A percentile compares a stretch with the other conserved stretches of the same genome.
These are phyloP conservation scores for Lecanoromycetidae sp. DNA, from an alignment of 2,329 filamentous ascomycete genomes.

Conservation along the genomic window DNA sequence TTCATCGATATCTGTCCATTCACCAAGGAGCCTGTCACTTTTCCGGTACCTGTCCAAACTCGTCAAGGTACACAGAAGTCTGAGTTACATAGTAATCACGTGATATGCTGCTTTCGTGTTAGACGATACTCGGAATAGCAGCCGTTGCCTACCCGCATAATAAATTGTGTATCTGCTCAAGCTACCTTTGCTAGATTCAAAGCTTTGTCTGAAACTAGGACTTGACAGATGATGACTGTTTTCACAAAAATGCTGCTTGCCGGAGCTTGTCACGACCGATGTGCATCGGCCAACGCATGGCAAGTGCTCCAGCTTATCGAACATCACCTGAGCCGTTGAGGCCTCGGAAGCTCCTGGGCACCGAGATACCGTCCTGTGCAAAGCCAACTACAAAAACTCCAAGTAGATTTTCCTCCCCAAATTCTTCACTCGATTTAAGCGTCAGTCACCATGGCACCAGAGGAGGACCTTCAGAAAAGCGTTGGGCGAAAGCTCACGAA, in stretches of 20 bases:
- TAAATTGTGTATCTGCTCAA: too few relatives aligned
- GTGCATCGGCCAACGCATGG: constrained; percentile 6
- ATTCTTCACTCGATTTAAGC: background rate
- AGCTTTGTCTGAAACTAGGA: background rate
- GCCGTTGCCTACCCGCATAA: too few relatives aligned
- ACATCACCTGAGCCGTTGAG: constrained; percentile 13
- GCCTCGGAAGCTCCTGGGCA: background rate
- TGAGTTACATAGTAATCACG: too few relatives aligned
- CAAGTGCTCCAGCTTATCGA: constrained; percentile 9
- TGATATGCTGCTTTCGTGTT: too few relatives aligned
- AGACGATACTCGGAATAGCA: too few relatives aligned
- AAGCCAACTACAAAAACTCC: background rate
- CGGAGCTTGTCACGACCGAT: background rate
- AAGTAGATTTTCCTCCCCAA: background rate
- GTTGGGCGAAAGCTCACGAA: constrained; percentile 15
- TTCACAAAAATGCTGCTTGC: background rate
- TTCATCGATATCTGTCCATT: too few relatives aligned
- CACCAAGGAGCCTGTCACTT: too few relatives aligned
- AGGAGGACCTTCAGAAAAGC: constrained; percentile 3
- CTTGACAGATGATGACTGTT: background rate
- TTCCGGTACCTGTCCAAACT: too few relatives aligned
- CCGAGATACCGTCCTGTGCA: background rate
- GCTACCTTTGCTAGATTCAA: too few relatives aligned
- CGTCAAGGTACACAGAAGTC: too few relatives aligned
- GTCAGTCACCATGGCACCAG: constrained; percentile 7